phyloP scores from a whole-genome alignment of 2,329 filamentous ascomycete species.

The Alternaria consortialis region DNA sequence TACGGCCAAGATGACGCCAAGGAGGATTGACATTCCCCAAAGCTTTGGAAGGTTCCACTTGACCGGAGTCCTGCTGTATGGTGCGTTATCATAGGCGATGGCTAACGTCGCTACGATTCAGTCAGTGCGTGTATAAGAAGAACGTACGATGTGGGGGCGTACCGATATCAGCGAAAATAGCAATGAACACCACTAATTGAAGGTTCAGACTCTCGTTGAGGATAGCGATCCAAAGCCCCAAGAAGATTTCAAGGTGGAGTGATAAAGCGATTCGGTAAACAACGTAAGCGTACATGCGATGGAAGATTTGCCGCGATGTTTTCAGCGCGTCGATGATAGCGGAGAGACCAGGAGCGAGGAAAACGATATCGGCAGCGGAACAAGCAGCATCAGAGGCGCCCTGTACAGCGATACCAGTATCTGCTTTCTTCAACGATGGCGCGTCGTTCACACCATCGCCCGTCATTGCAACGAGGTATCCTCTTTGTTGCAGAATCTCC shows the following conservation, averaged over 20 bases:
- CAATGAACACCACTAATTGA: constrained; percentile 89
- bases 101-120: constrained; percentile 73
- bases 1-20: constrained; percentile 80
- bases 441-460: constrained; percentile 96
- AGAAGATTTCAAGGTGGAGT: constrained; percentile 89
- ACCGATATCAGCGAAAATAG: constrained; percentile 87
- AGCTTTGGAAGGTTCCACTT: constrained; percentile 96
- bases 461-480: constrained; percentile 94
- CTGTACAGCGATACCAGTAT: constrained; percentile 94
- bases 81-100: constrained; percentile 93
- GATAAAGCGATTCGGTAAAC: constrained; percentile 94
- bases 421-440: constrained; percentile 91
- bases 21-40: constrained; percentile 89
- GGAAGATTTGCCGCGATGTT: constrained; percentile 93
- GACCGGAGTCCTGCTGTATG: constrained; percentile 83
- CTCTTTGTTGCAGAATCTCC: constrained; percentile 91
- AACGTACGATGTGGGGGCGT: not conserved
- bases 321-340: constrained; percentile 93
- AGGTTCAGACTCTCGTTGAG: constrained; percentile 86
- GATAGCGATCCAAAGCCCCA: constrained; percentile 90
- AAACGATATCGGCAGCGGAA: constrained; percentile 92
- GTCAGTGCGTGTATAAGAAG: not conserved
- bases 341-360: constrained; percentile 88
- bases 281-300: constrained; percentile 96
- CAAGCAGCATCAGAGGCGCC: constrained; percentile 90